Base-by-base conservation (phyloP, 2,329 filamentous ascomycete genomes). In the Aureobasidium subglaciale region DNA sequence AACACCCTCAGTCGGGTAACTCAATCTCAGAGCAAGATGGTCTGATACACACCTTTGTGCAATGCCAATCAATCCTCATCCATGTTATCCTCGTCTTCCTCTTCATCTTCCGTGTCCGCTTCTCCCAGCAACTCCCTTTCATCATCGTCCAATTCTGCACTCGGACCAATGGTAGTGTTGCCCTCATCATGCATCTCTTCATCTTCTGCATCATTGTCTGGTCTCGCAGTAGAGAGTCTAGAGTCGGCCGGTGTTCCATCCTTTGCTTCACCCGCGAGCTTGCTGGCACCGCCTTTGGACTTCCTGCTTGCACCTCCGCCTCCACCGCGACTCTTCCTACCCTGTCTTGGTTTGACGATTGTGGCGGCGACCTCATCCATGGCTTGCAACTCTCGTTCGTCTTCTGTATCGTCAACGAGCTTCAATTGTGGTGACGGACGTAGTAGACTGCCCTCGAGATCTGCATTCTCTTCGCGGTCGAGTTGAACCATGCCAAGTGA, bases 81-180 rank as follows among this genome's bases (percentile, higher is more conserved):
- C 27, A 45, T 56, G 37, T 67, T 65, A 52, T 70, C 68, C 9
- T 70, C 68, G 32, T 68, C 65, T 18, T 67, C 67, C 15, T 64
- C 65, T 15, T 72, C 71, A 25, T 68, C 65, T 59, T 70, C 61
- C 35, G 63, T 64, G 63, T 70, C 68, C 9, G 67, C 66, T 38
- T 71, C 69, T 1, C 66, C 69, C 7, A 71, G 59, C 35, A 71
- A 43, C 56, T 71, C 69, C 30, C 68, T 59, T 57, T 71, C 69
- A 58, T 70, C 67, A 46, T 71, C 68, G 56, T 71, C 70, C 32
- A 70, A 58, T 60, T 66, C 63, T 63, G 65, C 27, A 25, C 61
- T 62, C 18, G 58, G 58, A n/a, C 22, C 55, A 15, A 63, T 59
- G 10, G 58, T 52, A 25, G 41, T 55, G 22, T 63, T 64, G 1